phyloP scores from a whole-genome alignment of 2,329 filamentous ascomycete species.

The Fusarium coffeatum region DNA sequence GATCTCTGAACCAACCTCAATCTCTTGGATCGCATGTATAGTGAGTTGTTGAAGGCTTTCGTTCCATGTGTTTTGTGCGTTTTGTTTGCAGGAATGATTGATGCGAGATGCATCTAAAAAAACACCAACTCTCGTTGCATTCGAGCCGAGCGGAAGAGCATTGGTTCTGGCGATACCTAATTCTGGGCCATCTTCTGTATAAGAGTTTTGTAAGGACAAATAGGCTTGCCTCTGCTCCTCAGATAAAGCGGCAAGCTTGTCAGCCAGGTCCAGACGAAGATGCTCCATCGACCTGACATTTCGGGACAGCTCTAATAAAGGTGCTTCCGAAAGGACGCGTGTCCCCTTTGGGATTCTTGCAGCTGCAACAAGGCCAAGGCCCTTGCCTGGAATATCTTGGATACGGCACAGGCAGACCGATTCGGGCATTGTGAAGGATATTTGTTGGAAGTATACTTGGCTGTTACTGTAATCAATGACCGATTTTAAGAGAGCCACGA shows the following conservation, averaged over 20 bases:
- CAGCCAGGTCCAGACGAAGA: background rate
- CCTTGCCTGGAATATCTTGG: conserved; percentile 18
- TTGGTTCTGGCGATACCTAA: conserved; percentile 28
- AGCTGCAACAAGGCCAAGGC: conserved; percentile 21
- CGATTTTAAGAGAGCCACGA: too few relatives aligned
- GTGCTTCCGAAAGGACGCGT: conserved; percentile 23
- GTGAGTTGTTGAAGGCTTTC: conserved; percentile 29
- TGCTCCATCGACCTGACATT: background rate
- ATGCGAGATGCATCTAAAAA: conserved; percentile 42
- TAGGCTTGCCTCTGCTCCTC: background rate
- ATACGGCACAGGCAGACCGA: too few relatives aligned
- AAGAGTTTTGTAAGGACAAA: conserved; percentile 1
- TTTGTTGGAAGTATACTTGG: too few relatives aligned
- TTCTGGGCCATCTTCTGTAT: background rate
- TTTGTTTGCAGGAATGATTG: conserved; percentile 47
- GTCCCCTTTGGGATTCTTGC: conserved; percentile 26
- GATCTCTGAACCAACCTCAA: conserved; percentile 44
- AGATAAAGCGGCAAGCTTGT: background rate
- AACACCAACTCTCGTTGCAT: conserved; percentile 16
- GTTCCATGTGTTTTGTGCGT: conserved; percentile 45
- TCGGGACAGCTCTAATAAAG: background rate
- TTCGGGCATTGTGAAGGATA: too few relatives aligned
- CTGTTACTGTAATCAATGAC: too few relatives aligned
- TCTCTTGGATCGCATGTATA: conserved; percentile 41
- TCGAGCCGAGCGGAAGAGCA: conserved; percentile 1